Evolutionary conservation across 2,329 filamentous ascomycete genomes (phyloP), one percentile per base, ranked within the genome.

Genomic region (Ophiostoma triangulosporum): DNA sequence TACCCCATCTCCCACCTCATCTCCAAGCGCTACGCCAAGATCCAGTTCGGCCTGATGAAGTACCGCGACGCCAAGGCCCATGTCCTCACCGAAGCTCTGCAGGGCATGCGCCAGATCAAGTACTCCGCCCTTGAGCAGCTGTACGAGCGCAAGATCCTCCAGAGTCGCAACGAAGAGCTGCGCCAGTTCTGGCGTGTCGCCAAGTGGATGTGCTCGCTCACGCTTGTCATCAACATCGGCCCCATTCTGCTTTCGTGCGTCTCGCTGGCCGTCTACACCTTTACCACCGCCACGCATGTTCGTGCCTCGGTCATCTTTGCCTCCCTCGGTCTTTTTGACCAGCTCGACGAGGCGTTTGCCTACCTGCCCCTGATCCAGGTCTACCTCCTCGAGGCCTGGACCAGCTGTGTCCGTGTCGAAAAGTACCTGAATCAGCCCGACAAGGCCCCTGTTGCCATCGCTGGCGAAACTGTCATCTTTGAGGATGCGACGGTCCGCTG

Each of bases 91-190:
- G 66, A 68, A 51, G 66, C 65, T 0, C 57, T 68, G 17, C 64
- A 67, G 32, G 66, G 66, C 24, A 68, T 68, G 63, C 64, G 65
- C 11, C 66, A 68, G 57, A 68, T 68, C 62, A 64, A 65, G 51
- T 68, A 66, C 57, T 67, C 66, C 3, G 66, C 65, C 8, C 61
- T 68, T 11, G 66, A 68, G 52, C 58, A 62, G 29, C 59, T 65
- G 31, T 68, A 64, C 62, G 65, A 68, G 54, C 55, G 59, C 35
- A 67, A 64, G 56, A 67, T 68, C 15, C 45, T 66, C 31, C 57
- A 62, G n/a, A 64, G 61, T 43, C 62, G 66, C 27, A 63, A 66
- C 48, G 63, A 66, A 26, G 66, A 68, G 59, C 59, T 68, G 22
- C 56, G 54, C n/a, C 64, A 66, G 51, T 66, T 63, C 53, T 66